Conservation (phyloP, 306 rosid species). For the Quercus berberidifolia region DNA sequence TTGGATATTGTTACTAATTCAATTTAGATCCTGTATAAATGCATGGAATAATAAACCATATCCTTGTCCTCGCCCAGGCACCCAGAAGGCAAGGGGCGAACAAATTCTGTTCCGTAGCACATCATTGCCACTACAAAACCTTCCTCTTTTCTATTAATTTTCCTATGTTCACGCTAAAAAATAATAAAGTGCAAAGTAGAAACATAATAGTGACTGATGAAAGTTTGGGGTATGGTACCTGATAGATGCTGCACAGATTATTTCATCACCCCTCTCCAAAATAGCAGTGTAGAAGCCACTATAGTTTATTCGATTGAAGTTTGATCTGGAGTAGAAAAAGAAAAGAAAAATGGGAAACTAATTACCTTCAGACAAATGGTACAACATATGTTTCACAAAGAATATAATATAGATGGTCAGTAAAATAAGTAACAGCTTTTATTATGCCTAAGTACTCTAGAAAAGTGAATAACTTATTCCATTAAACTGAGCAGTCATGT, state of each 20-base stretch:
- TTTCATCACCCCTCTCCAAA: conserved; percentile 96
- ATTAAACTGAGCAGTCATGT: background rate
- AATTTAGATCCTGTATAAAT: background rate
- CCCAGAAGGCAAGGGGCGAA: too few species aligned
- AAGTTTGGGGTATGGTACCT: conserved; percentile 42
- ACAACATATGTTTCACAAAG: conserved; percentile 7
- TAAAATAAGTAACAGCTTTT: background rate
- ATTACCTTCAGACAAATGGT: background rate
- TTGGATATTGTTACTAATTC: background rate
- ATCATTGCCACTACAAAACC: too few species aligned
- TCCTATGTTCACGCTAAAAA: too few species aligned
- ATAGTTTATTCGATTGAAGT: conserved; percentile 81
- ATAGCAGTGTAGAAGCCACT: conserved; percentile 89
- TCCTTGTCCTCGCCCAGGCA: too few species aligned
- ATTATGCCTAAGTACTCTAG: background rate
- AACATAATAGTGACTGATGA: background rate
- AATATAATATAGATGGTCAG: background rate
- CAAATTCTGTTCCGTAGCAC: too few species aligned
- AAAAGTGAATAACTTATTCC: background rate
- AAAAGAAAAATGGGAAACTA: conserved; percentile 8
- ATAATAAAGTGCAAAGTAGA: background rate
- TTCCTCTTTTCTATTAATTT: too few species aligned
- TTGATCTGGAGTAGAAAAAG: conserved; percentile 48
- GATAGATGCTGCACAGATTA: conserved; percentile 86
- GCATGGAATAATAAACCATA: too few species aligned